phyloP scores from a whole-genome alignment of 257 asterid species.

The Plectranthus barbatus region DNA sequence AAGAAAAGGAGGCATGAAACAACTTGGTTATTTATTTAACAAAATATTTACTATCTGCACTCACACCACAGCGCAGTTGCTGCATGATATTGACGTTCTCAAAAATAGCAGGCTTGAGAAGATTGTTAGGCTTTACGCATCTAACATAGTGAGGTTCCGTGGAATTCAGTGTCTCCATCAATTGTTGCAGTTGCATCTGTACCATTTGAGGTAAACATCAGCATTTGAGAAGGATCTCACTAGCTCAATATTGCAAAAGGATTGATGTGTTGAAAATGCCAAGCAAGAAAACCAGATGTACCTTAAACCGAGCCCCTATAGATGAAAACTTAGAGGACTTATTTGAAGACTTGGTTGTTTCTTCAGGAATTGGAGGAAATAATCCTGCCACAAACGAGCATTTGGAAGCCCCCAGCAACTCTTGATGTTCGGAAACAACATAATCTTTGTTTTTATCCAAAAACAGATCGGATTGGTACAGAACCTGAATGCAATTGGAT shows the following conservation, averaged over 20 bases:
- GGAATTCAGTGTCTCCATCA: slow-evolving; percentile 94
- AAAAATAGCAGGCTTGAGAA: slow-evolving; percentile 81
- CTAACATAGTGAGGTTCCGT: slow-evolving; percentile 96
- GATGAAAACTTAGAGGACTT: slow-evolving; percentile 96
- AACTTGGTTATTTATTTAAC: not conserved
- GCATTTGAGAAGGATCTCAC: not conserved
- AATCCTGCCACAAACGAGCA: slow-evolving; percentile 82
- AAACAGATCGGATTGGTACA: slow-evolving; percentile 84
- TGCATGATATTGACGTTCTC: slow-evolving; percentile 87
- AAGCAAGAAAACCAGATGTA: slow-evolving; percentile 14
- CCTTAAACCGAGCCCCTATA: slow-evolving; percentile 94
- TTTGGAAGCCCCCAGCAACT: slow-evolving; percentile 63
- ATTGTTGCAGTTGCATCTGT: slow-evolving; percentile 88
- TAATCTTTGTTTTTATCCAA: slow-evolving; percentile 96
- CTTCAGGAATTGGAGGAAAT: slow-evolving; percentile 81
- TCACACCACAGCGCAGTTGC: slow-evolving; percentile 98
- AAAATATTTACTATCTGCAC: slow-evolving; percentile 25
- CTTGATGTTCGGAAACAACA: slow-evolving; percentile 96
- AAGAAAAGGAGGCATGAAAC: not conserved
- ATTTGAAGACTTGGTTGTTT: slow-evolving; percentile 64
- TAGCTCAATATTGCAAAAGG: not conserved
- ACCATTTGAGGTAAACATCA: slow-evolving; percentile 26
- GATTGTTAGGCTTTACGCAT: slow-evolving; percentile 97
- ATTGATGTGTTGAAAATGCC: not conserved
- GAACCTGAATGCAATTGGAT: slow-evolving; percentile 48